Conservation (phyloP, 768 basidiomycete species). For the Boletus rubropictus region DNA sequence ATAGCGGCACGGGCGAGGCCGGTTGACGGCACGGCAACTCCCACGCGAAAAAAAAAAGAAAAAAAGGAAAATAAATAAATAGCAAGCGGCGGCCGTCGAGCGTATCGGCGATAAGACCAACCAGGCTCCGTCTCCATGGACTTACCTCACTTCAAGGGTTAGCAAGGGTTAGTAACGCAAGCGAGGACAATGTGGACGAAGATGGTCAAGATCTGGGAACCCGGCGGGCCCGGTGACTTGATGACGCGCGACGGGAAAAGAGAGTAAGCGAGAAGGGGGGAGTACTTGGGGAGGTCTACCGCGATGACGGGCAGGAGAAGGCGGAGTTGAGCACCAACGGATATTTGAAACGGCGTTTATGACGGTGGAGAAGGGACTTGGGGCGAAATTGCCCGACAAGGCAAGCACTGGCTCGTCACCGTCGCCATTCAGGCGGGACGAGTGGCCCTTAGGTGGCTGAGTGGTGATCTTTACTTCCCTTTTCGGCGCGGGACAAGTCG, state of each 20-base stretch:
- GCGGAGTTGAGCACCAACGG: neutral
- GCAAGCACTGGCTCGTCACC: neutral
- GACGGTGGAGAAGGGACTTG: neutral
- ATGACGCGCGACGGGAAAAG: too few species aligned
- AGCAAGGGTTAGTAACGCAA: too few species aligned
- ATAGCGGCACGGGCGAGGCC: neutral
- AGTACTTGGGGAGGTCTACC: too few species aligned
- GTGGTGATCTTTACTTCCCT: neutral
- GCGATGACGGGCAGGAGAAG: neutral
- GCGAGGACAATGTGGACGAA: neutral
- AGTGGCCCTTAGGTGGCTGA: neutral
- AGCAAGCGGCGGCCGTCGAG: constrained; percentile 11
- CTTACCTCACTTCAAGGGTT: too few species aligned
- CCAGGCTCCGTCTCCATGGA: neutral
- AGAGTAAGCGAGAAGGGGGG: too few species aligned
- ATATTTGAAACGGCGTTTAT: constrained; percentile 23
- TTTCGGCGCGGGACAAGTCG: neutral
- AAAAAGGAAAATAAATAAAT: too few species aligned
- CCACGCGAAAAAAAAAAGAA: constrained; percentile 15
- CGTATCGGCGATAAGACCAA: constrained; percentile 17
- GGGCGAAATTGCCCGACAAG: neutral
- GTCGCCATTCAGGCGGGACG: neutral
- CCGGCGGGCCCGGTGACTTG: neutral
- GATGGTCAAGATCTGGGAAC: neutral
- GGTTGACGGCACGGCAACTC: neutral